A percentile compares a stretch with the other conserved stretches of the same genome.
Evolutionary conservation across 768 basidiomycete genomes (phyloP).

Genomic region (Termitomyces sp.): DNA sequence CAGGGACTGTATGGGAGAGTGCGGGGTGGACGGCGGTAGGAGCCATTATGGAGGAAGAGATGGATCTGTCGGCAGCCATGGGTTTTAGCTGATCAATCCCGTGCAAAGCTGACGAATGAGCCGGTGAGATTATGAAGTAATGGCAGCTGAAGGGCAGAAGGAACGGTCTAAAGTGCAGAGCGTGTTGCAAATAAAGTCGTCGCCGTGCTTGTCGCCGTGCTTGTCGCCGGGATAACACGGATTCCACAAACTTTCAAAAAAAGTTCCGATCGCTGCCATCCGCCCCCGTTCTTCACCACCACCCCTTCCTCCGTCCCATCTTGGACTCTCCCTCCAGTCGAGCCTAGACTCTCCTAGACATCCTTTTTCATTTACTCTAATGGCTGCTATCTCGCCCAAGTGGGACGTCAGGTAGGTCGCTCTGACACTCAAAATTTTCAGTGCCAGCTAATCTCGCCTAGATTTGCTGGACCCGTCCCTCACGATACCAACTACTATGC

Average conservation of each 20-base stretch:
- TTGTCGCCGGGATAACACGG: slow-evolving; percentile 29
- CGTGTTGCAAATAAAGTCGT: neutral
- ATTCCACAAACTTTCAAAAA: slow-evolving; percentile 15
- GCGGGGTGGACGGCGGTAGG: slow-evolving; percentile 9
- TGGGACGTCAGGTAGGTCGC: slow-evolving; percentile 68
- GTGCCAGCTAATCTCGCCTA: slow-evolving; percentile 19
- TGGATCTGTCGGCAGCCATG: slow-evolving; percentile 1
- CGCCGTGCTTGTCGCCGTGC: neutral
- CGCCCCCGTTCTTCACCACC: slow-evolving; percentile 18
- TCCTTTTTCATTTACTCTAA: slow-evolving; percentile 31
- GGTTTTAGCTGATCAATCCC: neutral
- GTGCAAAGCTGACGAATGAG: slow-evolving; percentile 2
- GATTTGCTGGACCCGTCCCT: slow-evolving; percentile 66
- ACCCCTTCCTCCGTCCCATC: slow-evolving; percentile 18
- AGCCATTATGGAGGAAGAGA: slow-evolving; percentile 6
- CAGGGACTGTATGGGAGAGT: neutral
- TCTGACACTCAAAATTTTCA: neutral
- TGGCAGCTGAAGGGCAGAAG: neutral
- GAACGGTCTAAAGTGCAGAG: neutral
- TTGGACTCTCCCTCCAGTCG: slow-evolving; percentile 14
- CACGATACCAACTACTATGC: slow-evolving; percentile 74
- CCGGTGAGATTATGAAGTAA: neutral
- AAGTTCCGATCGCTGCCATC: slow-evolving; percentile 12
- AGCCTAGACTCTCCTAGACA: slow-evolving; percentile 24
- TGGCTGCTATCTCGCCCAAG: slow-evolving; percentile 47